Evolutionary conservation across 257 asterid species (phyloP).

Genomic region (Solanum gracilifrons): DNA sequence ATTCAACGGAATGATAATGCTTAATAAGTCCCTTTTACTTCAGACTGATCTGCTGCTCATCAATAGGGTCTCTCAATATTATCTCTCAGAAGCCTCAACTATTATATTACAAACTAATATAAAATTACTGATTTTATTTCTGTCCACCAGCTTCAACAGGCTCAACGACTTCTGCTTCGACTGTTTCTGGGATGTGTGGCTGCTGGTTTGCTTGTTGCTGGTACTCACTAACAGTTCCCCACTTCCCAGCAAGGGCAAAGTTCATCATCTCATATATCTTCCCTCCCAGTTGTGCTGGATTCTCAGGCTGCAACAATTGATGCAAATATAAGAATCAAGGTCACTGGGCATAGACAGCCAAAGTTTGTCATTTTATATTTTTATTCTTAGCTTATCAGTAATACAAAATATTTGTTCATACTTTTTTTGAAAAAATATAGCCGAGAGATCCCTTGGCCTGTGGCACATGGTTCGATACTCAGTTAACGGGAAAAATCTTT

Average conservation of each 20-base stretch:
- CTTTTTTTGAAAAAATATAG: not conserved
- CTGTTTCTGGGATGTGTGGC: conserved; percentile 23
- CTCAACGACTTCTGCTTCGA: conserved; percentile 79
- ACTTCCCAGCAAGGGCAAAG: conserved; percentile 69
- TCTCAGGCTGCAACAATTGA: conserved; percentile 62
- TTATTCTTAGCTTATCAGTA: not conserved
- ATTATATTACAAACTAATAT: not conserved
- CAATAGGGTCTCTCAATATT: not conserved
- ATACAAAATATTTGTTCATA: not conserved
- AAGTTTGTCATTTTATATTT: not conserved
- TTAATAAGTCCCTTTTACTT: not conserved
- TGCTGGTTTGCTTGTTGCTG: conserved; percentile 27
- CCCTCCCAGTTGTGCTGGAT: conserved; percentile 92
- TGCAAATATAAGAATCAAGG: not conserved
- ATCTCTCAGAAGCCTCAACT: not conserved
- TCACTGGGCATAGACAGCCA: not conserved
- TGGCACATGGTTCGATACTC: not conserved
- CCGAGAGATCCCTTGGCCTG: not conserved
- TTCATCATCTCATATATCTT: conserved; percentile 96
- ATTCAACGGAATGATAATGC: not conserved
- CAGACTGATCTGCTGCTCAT: not conserved
- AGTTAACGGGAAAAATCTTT: not conserved
- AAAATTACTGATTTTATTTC: conserved; percentile 16
- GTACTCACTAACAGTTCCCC: conserved; percentile 28
- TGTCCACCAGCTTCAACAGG: conserved; percentile 46